Conservation (phyloP, 2,329 filamentous ascomycete genomes). For the Pseudogymnoascus sp. region DNA sequence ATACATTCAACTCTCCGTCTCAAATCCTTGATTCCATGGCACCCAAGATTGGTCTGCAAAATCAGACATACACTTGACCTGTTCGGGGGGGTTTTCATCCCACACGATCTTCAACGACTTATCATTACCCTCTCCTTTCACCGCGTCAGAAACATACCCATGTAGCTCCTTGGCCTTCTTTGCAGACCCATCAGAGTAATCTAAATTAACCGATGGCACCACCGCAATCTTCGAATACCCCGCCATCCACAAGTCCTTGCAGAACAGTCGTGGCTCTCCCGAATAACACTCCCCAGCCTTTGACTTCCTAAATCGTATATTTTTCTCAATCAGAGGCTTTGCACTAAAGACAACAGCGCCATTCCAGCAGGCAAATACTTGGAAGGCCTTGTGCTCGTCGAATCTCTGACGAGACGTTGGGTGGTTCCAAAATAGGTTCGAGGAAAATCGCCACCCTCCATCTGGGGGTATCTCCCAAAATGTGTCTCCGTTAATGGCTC, state of each 20-base stretch:
- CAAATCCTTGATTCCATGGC: constrained; percentile 12
- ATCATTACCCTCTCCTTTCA: constrained; percentile 21
- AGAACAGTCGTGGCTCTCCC: constrained; percentile 49
- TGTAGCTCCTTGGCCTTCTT: constrained; percentile 41
- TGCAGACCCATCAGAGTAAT: constrained; percentile 42
- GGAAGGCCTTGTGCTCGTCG: constrained; percentile 39
- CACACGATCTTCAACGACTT: constrained; percentile 13
- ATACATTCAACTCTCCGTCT: neutral
- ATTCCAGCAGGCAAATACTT: constrained; percentile 56
- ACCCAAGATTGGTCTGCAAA: constrained; percentile 14
- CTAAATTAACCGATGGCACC: constrained; percentile 48
- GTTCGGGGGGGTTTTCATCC: constrained; percentile 14
- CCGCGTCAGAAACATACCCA: constrained; percentile 39
- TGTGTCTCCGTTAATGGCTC: constrained; percentile 43
- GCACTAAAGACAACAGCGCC: constrained; percentile 44
- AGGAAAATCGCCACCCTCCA: constrained; percentile 41
- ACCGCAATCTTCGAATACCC: constrained; percentile 47
- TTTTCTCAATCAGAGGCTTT: constrained; percentile 37
- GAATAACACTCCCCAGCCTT: constrained; percentile 42
- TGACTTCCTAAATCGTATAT: constrained; percentile 38
- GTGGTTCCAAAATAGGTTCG: constrained; percentile 48
- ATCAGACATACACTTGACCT: constrained; percentile 17
- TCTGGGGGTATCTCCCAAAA: constrained; percentile 47
- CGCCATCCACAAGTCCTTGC: constrained; percentile 47
- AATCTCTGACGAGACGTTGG: constrained; percentile 30